Conservation (phyloP, 192 early-diverging fungal genomes). For the Coemansia sp. region DNA sequence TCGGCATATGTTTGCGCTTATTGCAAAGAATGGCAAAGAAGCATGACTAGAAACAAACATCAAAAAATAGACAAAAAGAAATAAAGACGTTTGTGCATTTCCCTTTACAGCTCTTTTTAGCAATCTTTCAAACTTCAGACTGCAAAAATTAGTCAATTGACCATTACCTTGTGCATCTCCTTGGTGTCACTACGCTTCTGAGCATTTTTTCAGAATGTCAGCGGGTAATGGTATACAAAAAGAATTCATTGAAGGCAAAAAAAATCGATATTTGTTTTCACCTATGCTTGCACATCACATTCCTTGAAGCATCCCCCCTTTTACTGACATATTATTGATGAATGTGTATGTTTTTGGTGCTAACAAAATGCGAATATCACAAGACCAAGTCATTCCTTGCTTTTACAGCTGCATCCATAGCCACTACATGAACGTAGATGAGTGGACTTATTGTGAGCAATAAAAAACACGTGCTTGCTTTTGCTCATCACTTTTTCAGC, state of each 20-base stretch:
- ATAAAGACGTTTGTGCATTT: not conserved
- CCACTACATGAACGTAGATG: not conserved
- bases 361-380: not conserved
- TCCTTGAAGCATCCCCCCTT: not conserved
- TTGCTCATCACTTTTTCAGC: not conserved
- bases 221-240: not conserved
- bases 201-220: not conserved
- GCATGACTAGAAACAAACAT: not conserved
- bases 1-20: not conserved
- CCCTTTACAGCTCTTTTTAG: constrained; percentile 2
- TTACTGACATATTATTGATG: not conserved
- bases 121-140: not conserved
- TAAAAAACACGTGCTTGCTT: not conserved
- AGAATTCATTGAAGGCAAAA: not conserved
- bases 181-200: not conserved
- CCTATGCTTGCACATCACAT: not conserved
- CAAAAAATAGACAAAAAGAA: constrained; percentile 1
- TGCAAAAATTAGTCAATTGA: not conserved
- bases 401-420: not conserved
- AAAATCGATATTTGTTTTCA: too few species aligned
- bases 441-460: not conserved
- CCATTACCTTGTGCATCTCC: not conserved
- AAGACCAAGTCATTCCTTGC: not conserved
- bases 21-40: constrained; percentile 2
- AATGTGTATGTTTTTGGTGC: too few species aligned